Base-by-base conservation (phyloP, 192 early-diverging fungal species). In the Powellomyces hirtus region DNA sequence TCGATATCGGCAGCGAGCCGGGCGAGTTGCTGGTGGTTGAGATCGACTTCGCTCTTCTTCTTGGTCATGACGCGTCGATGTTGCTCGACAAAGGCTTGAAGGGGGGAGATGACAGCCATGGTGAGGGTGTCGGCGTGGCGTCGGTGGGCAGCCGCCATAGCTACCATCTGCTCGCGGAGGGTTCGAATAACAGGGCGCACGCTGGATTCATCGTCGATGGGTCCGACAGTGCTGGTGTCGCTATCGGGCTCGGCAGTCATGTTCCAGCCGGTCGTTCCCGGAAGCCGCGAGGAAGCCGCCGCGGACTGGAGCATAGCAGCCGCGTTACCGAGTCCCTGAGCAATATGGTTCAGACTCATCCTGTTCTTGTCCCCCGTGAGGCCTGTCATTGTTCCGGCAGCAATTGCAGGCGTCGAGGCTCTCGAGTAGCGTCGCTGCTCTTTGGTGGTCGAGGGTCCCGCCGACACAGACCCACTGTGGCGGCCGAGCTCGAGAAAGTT, bases 41-140 rank as follows among this genome's bases (percentile, higher is more conserved):
- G 38, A 34, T 77, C 76, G 36, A 77, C 76, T 30, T 77, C 76
- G 13, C 30, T 60, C 50, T 73, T 77, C 45, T 74, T 73, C 31
- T 61, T 68, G 38, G 44, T 38, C 55, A 77, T 46, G 31, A 59
- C 38, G 26, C 57, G 30, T 16, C 63, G 58, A 30, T 77, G 71
- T 45, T 74, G 72, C 31, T 62, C 68, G 53, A 68, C 31, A 49
- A 77, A 77, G 46, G 64, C 65, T 20, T 51, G 62, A 34, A 77
- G 59, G 38, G 66, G 66, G 0, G 70, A 53, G 52, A 77, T 24
- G 30, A 64, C 71, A 1, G 66, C 59, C 13, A 68, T 62, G 40
- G 62, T 67, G 40, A 77, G 71, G 24, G 66, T 63, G 45, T 77
- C 75, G 14, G 75, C 75, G 44, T 73, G 75, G 22, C 45, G 59